Percentiles rank a stretch among this genome's conserved stretches.
Conservation (phyloP, 2,329 filamentous ascomycete species). For the Colletotrichum theobromicola region DNA sequence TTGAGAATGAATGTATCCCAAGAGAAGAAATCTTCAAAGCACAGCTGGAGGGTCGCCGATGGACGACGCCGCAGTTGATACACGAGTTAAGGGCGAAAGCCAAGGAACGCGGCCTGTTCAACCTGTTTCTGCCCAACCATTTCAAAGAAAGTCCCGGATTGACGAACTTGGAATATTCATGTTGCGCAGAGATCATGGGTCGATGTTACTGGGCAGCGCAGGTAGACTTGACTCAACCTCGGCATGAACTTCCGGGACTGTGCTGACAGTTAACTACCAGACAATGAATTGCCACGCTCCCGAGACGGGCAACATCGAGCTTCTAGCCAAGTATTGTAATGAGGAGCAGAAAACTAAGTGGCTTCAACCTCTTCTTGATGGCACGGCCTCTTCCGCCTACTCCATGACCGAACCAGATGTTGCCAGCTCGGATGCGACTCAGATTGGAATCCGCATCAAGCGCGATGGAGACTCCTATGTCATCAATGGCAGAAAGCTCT, state of each 20-base stretch:
- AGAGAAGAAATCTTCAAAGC: slow-evolving; percentile 46
- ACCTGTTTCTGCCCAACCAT: slow-evolving; percentile 95
- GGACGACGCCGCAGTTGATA: slow-evolving; percentile 44
- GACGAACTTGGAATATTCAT: slow-evolving; percentile 92
- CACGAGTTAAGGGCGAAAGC: slow-evolving; percentile 64
- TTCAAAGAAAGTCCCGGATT: slow-evolving; percentile 95
- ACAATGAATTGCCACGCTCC: slow-evolving; percentile 88
- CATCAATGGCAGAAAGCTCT: slow-evolving; percentile 72
- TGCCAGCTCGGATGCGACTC: slow-evolving; percentile 89
- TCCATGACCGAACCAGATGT: slow-evolving; percentile 93
- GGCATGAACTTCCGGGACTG: neutral
- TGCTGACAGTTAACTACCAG: slow-evolving; percentile 24
- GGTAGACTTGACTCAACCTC: slow-evolving; percentile 39
- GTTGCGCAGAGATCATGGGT: slow-evolving; percentile 97
- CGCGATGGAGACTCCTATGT: slow-evolving; percentile 88
- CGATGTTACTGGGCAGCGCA: slow-evolving; percentile 84
- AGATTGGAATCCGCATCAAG: slow-evolving; percentile 84
- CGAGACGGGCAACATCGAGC: slow-evolving; percentile 96
- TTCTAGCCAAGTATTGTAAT: slow-evolving; percentile 88
- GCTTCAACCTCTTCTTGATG: slow-evolving; percentile 81
- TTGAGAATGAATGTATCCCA: slow-evolving; percentile 48
- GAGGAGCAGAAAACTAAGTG: slow-evolving; percentile 84
- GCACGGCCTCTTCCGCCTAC: slow-evolving; percentile 87
- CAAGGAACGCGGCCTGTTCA: slow-evolving; percentile 86
- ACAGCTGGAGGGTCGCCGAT: slow-evolving; percentile 37